Conservation (phyloP, 176 grass and related monocot genomes). For the bread wheat (Triticum aestivum) region DNA sequence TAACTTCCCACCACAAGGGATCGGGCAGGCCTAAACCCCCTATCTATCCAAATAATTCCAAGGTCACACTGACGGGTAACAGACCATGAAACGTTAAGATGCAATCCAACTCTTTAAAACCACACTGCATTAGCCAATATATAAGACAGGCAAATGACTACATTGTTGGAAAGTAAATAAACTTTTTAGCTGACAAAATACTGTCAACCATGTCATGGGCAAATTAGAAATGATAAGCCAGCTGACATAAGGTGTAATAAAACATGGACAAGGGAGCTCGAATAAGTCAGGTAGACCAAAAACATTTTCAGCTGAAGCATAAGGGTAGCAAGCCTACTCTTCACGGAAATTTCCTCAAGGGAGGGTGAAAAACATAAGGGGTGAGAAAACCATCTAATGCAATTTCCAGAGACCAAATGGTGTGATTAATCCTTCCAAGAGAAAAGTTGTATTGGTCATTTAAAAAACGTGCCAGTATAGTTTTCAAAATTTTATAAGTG, state of each 20-base stretch:
- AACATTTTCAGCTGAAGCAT: neutral
- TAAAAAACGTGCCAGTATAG: neutral
- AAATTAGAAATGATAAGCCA: neutral
- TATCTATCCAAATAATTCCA: neutral
- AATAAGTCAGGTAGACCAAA: constrained; percentile 10
- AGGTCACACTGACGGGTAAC: neutral
- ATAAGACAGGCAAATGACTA: constrained; percentile 5
- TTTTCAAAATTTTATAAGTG: neutral
- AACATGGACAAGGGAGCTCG: neutral
- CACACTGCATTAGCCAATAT: neutral
- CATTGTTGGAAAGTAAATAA: constrained; percentile 1
- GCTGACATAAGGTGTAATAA: neutral
- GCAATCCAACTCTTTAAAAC: neutral
- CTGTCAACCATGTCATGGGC: neutral
- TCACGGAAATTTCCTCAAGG: constrained; percentile 9
- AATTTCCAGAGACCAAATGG: neutral
- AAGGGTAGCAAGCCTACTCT: constrained; percentile 2
- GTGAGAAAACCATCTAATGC: neutral
- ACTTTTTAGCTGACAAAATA: neutral
- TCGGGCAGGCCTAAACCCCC: neutral
- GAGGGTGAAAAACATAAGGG: neutral
- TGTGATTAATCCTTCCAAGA: neutral
- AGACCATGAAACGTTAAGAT: neutral
- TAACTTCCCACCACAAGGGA: constrained; percentile 4
- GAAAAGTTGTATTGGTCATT: neutral